These are phyloP conservation scores for Syzygium malaccense DNA, from an alignment of 441 rosid species.

Conservation along the genomic window DNA sequence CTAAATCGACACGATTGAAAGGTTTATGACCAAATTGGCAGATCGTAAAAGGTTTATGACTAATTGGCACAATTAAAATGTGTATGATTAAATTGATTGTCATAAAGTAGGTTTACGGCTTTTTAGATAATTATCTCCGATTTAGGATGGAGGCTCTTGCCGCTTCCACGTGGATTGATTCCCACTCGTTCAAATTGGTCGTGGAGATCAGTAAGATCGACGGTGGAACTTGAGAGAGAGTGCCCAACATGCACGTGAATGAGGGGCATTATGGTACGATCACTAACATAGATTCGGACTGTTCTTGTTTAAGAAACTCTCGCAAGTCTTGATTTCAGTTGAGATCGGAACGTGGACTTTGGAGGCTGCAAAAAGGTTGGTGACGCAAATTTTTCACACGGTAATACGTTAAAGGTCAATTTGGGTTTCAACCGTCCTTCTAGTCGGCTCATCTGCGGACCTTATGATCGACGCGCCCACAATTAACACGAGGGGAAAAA, in stretches of 20 bases:
- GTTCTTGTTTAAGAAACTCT: neutral
- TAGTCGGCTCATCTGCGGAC: neutral
- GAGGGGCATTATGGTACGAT: neutral
- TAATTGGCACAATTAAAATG: no score
- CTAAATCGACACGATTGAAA: no score
- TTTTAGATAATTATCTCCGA: no score
- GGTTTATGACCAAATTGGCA: no score
- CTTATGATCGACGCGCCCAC: no score
- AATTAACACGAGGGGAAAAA: neutral
- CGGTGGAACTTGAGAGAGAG: neutral
- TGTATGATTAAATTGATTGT: no score
- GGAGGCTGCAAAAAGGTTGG: neutral
- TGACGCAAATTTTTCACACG: neutral
- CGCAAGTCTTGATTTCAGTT: neutral
- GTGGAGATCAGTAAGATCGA: neutral
- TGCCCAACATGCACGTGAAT: neutral
- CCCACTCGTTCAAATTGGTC: neutral
- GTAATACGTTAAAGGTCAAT: neutral
- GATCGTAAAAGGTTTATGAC: rapidly evolving
- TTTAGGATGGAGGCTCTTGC: neutral
- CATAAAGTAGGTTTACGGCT: rapidly evolving
- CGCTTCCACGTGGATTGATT: neutral
- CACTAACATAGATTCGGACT: neutral
- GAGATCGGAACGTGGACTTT: neutral
- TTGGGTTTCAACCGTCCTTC: neutral